These are phyloP conservation scores for Fusarium floridanum DNA, from an alignment of 2,329 filamentous ascomycete genomes.

Conservation along the genomic window DNA sequence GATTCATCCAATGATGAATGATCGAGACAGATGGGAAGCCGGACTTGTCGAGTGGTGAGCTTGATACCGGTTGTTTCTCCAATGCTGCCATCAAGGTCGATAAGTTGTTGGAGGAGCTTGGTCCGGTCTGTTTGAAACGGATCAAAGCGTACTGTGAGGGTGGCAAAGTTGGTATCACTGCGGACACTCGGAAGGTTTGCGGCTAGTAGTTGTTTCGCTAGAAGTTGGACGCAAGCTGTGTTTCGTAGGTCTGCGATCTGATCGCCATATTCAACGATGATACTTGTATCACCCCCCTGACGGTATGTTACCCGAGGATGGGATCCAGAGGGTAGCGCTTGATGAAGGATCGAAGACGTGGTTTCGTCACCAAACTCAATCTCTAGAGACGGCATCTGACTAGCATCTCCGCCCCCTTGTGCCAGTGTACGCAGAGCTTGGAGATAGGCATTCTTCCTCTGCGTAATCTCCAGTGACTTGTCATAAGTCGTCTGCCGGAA, in stretches of 20 bases:
- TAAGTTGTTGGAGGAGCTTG: neutral
- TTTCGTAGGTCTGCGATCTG: neutral
- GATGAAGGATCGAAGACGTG: neutral
- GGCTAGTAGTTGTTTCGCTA: neutral
- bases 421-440: neutral
- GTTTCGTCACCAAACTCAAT: neutral
- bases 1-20: constrained; percentile 52
- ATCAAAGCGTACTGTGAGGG: constrained; percentile 38
- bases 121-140: constrained; percentile 13
- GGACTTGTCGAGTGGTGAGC: constrained; percentile 43
- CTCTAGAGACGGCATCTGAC: neutral
- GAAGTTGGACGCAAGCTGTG: neutral
- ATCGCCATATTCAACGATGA: neutral
- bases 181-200: constrained; percentile 15
- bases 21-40: constrained; percentile 49
- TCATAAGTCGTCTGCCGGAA: constrained; percentile 57
- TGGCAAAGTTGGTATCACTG: constrained; percentile 34
- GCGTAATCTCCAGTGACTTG: neutral
- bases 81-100: neutral
- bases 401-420: neutral
- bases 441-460: neutral
- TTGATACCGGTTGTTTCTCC: constrained; percentile 27
- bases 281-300: neutral
- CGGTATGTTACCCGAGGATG: neutral
- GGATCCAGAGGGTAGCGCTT: neutral